These are phyloP conservation scores for Blepharisma undulans DNA, from an alignment of 169 alveolate genomes.

Conservation along the genomic window DNA sequence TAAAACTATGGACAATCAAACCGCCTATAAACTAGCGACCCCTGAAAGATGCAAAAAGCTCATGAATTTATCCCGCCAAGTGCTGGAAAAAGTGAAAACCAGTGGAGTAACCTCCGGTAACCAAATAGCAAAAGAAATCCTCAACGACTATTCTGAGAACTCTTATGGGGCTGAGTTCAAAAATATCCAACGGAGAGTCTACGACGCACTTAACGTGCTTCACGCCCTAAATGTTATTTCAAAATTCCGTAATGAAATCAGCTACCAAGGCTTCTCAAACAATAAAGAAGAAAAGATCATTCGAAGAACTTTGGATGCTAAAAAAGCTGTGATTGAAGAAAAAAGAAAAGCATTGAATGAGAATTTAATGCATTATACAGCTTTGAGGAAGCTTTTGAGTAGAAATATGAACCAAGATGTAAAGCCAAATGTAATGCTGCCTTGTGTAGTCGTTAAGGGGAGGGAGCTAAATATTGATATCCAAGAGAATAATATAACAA, in stretches of 20 bases:
- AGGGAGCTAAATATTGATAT: background rate
- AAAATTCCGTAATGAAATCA: slow-evolving; percentile 60
- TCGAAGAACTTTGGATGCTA: background rate
- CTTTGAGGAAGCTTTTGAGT: background rate
- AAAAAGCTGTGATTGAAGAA: slow-evolving; percentile 16
- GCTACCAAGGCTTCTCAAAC: slow-evolving; percentile 25
- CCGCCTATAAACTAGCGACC: background rate
- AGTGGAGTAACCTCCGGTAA: slow-evolving; percentile 49
- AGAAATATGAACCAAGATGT: background rate
- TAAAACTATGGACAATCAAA: background rate
- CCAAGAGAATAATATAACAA: background rate
- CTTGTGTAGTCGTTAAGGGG: background rate
- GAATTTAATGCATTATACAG: background rate
- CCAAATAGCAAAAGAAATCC: slow-evolving; percentile 30
- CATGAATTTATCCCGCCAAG: slow-evolving; percentile 50
- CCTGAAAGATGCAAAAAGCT: slow-evolving; percentile 52
- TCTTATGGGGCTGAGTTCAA: slow-evolving; percentile 47
- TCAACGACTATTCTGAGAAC: background rate
- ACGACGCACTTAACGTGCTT: slow-evolving; percentile 78
- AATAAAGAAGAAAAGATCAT: background rate
- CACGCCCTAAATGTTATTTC: slow-evolving; percentile 58
- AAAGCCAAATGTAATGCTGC: background rate
- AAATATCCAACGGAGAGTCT: slow-evolving; percentile 79
- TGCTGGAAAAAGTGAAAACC: slow-evolving; percentile 49
- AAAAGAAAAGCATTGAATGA: background rate